phyloP scores from a whole-genome alignment of 2,329 filamentous ascomycete genomes.

The Cordyceps militaris region DNA sequence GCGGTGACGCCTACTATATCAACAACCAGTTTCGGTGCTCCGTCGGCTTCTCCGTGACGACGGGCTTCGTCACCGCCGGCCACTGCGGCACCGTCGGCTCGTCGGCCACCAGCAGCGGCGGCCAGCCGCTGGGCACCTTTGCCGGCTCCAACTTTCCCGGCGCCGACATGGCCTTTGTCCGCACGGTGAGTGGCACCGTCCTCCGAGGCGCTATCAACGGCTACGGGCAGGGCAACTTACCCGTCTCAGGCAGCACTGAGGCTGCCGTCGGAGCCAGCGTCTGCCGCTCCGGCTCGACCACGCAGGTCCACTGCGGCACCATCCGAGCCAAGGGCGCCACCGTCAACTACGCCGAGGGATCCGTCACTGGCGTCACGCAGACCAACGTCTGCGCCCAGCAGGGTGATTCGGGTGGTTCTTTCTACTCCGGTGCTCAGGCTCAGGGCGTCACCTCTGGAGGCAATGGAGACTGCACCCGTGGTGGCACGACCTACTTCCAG shows the following conservation, averaged over 20 bases:
- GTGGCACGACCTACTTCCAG: conserved; percentile 32
- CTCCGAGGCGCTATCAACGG: conserved; percentile 27
- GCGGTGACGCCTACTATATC: conserved; percentile 34
- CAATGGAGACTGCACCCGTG: conserved; percentile 30
- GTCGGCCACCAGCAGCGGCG: conserved; percentile 24
- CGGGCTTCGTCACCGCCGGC: conserved; percentile 33
- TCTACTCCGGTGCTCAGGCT: conserved; percentile 33
- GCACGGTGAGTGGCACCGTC: conserved; percentile 27
- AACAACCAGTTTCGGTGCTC: conserved; percentile 28
- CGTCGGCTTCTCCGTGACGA: conserved; percentile 33
- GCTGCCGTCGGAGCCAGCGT: conserved; percentile 28
- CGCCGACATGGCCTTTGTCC: conserved; percentile 32
- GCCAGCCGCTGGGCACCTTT: conserved; percentile 29
- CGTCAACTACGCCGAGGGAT: conserved; percentile 31
- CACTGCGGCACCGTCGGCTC: conserved; percentile 30
- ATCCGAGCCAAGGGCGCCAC: conserved; percentile 28
- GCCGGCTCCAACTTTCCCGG: conserved; percentile 32
- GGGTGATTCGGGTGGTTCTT: conserved; percentile 35
- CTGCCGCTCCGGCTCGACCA: conserved; percentile 37
- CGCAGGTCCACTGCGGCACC: conserved; percentile 31
- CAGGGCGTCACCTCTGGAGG: conserved; percentile 37
- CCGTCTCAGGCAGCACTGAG: conserved; percentile 32
- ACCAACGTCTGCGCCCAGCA: conserved; percentile 35
- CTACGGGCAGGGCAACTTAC: conserved; percentile 27
- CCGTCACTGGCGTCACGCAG: conserved; percentile 33